Base-by-base conservation (phyloP, 768 basidiomycete species). In the Ramaria rubella region DNA sequence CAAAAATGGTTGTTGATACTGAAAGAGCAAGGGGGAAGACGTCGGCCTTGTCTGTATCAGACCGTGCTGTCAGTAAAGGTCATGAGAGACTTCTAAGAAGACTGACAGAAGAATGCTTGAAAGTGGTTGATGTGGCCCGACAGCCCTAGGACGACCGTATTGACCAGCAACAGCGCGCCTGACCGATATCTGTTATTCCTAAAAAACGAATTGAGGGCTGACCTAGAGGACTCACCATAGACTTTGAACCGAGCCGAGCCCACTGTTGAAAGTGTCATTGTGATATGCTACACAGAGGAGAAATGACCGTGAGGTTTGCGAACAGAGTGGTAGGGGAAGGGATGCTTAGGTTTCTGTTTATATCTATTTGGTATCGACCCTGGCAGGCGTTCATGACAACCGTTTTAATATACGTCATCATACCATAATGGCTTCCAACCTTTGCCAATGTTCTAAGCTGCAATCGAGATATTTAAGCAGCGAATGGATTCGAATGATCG, bases 91-190 rank as follows among this genome's bases (percentile, higher is more conserved):
- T 33, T 33, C 23, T 4, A 15, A 43, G 26, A 31, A 15, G 1
- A 71, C 79, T 62, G 57, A 83, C 81, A 84, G 70, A 78, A 83
- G 66, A 76, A 85, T 24, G 80, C 78, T 63, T 81, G 78, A 64
- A 79, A 83, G 23, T 68, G 62, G 67, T 83, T 83, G 44, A 85
- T 78, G 45, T 73, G 72, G 17, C 76, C 70, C 0, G 82, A 73
- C 51, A 83, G 72, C 11, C 73, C 81, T 38, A 85, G 70, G 14
- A 80, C 79, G 49, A 79, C 61, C 57, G 79, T 66, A 61, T 80
- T 77, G 54, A 78, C 64, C 30, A 79, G 48, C 49, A 78, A 71
- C 57, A 82, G 68, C 44, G 66, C 64, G 51, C 69, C 80, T 82
- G 58, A 29, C 6, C 9, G 43, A 33, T 14, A 21, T 21, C 15